Evolutionary conservation across 768 basidiomycete genomes (phyloP).

Genomic region (Lanmaoa rubissima): DNA sequence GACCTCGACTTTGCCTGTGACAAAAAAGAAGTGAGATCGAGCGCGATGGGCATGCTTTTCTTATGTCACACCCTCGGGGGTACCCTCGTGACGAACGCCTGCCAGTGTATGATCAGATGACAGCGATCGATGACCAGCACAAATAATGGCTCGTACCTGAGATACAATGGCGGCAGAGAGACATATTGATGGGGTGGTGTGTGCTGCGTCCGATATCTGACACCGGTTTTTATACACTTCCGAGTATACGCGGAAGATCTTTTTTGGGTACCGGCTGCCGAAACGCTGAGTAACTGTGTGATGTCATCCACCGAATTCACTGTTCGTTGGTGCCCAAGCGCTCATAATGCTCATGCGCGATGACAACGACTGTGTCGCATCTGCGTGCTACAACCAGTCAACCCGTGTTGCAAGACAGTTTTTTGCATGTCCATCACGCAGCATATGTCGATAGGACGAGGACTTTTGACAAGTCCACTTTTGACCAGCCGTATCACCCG

Average conservation of each 20-base stretch:
- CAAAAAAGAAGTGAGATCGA: neutral
- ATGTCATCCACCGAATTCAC: neutral
- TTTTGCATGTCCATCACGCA: too few relatives aligned
- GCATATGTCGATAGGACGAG: neutral
- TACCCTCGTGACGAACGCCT: slow-evolving; percentile 53
- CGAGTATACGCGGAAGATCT: neutral
- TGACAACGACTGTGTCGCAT: neutral
- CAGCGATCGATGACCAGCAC: neutral
- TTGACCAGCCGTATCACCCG: too few relatives aligned
- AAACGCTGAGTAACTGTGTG: neutral
- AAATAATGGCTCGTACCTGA: slow-evolving; percentile 38
- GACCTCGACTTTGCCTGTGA: slow-evolving; percentile 40
- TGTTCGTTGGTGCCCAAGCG: neutral
- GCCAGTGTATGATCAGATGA: neutral
- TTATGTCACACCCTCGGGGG: slow-evolving; percentile 37
- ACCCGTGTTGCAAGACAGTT: neutral
- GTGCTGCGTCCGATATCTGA: neutral
- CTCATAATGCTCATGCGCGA: neutral
- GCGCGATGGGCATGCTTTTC: neutral
- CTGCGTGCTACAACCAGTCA: too few relatives aligned
- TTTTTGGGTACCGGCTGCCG: neutral
- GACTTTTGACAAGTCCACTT: neutral
- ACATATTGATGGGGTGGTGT: slow-evolving; percentile 35
- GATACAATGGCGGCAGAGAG: slow-evolving; percentile 55
- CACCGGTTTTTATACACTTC: slow-evolving; percentile 15